Evolutionary conservation across 805 yeast genomes (phyloP).

Genomic region (Wickerhamomyces xylosicus): DNA sequence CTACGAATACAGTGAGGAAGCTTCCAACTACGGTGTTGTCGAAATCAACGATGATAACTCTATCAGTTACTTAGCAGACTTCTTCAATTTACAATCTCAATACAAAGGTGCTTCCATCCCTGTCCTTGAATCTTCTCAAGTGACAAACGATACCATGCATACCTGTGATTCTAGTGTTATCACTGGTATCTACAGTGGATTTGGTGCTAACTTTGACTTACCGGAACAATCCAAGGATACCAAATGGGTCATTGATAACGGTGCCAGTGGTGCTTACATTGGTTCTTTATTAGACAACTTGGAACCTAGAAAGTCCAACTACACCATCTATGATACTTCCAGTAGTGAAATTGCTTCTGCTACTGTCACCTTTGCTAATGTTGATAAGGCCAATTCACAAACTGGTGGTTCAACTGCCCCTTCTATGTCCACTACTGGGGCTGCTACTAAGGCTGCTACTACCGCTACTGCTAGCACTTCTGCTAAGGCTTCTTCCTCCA

Average conservation of each 20-base stretch:
- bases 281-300: conserved; percentile 34
- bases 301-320: conserved; percentile 26
- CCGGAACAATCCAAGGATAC: conserved; percentile 38
- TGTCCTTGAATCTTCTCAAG: conserved; percentile 25
- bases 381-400: conserved; percentile 27
- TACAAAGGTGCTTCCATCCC: conserved; percentile 27
- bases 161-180: conserved; percentile 32
- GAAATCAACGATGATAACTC: conserved; percentile 34
- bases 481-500: conserved; percentile 10
- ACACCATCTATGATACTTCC: conserved; percentile 26
- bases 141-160: conserved; percentile 20
- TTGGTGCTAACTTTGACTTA: conserved; percentile 37
- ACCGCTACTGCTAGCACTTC: conserved; percentile 13
- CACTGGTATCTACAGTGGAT: conserved; percentile 25
- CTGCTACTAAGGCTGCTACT: conserved; percentile 12
- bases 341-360: conserved; percentile 25
- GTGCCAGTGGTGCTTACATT: conserved; percentile 33
- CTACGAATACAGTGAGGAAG: conserved; percentile 82
- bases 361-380: conserved; percentile 25
- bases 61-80: conserved; percentile 36
- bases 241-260: conserved; percentile 32
- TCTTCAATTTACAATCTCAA: conserved; percentile 35
- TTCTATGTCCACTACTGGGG: conserved; percentile 1
- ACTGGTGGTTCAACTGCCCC: conserved; percentile 11
- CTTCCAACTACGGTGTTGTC: conserved; percentile 70